These are phyloP conservation scores for Lobosporangium transversale DNA, from an alignment of 192 early-diverging fungal genomes.

Conservation along the genomic window DNA sequence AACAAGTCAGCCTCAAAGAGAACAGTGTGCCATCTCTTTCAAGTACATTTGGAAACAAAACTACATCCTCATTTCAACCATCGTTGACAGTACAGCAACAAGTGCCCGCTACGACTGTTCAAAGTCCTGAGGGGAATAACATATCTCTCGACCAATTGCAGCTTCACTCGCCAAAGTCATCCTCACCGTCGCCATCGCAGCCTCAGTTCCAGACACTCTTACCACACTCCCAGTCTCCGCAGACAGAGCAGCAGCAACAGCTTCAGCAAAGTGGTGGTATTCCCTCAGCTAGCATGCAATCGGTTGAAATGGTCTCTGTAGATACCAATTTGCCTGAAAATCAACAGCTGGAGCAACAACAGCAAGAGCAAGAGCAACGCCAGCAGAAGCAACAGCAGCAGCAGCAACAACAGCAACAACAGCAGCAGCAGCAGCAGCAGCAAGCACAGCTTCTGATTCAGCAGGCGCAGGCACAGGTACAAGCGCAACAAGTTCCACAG, in stretches of 20 bases:
- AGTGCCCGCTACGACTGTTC: not conserved
- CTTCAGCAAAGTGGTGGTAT: constrained; percentile 7
- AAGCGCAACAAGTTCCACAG: constrained; percentile 15
- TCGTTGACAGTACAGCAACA: not conserved
- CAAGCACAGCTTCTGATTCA: constrained; percentile 2
- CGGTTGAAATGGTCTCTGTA: constrained; percentile 47
- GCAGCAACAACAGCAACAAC: constrained; percentile 13
- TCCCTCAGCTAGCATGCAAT: constrained; percentile 16
- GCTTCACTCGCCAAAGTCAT: not conserved
- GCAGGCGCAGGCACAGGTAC: constrained; percentile 6
- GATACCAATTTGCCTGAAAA: constrained; percentile 38
- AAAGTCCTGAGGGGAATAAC: not conserved
- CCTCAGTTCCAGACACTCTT: not conserved
- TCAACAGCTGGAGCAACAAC: constrained; percentile 17
- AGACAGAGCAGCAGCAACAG: constrained; percentile 6
- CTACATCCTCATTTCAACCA: not conserved
- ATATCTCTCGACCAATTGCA: constrained; percentile 27
- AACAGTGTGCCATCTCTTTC: not conserved
- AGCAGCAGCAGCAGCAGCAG: constrained; percentile 6
- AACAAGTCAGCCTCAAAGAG: not conserved
- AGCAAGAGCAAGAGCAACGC: constrained; percentile 4
- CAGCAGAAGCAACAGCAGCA: constrained; percentile 7
- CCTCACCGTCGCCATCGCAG: not conserved
- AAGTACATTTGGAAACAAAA: not conserved
- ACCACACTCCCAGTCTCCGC: not conserved